Evolutionary conservation across 441 rosid species (phyloP).

Genomic region (Croton laevigatus): DNA sequence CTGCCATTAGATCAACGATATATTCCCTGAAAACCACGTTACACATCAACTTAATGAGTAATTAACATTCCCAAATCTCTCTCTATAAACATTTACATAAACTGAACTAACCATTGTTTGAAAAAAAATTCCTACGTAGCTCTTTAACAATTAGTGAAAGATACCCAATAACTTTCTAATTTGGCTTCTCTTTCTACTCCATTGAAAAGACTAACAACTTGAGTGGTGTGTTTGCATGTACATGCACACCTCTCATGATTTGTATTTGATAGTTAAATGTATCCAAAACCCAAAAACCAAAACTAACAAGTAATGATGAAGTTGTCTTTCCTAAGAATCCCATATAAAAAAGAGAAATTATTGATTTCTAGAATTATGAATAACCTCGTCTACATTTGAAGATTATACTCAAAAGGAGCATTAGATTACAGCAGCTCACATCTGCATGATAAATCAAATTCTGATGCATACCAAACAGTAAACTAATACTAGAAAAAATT

Average conservation of each 20-base stretch:
- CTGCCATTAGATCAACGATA: conserved; percentile 97
- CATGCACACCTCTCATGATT: background rate
- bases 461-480: conserved; percentile 3
- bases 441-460: conserved; percentile 6
- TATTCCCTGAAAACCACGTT: conserved; percentile 83
- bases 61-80: too few species aligned
- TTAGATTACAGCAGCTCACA: conserved; percentile 9
- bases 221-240: too few species aligned
- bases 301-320: background rate
- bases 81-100: too few species aligned
- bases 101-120: too few species aligned
- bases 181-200: too few species aligned
- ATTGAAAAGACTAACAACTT: too few species aligned
- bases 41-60: conserved; percentile 22
- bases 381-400: conserved; percentile 1
- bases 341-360: background rate
- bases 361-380: background rate
- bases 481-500: background rate
- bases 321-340: background rate
- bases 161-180: too few species aligned
- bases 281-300: conserved; percentile 10
- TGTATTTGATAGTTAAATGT: background rate
- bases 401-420: background rate
- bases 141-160: too few species aligned
- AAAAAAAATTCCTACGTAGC: too few species aligned